Conservation (phyloP, 2,329 filamentous ascomycete genomes). For the Exophiala dermatitidis region DNA sequence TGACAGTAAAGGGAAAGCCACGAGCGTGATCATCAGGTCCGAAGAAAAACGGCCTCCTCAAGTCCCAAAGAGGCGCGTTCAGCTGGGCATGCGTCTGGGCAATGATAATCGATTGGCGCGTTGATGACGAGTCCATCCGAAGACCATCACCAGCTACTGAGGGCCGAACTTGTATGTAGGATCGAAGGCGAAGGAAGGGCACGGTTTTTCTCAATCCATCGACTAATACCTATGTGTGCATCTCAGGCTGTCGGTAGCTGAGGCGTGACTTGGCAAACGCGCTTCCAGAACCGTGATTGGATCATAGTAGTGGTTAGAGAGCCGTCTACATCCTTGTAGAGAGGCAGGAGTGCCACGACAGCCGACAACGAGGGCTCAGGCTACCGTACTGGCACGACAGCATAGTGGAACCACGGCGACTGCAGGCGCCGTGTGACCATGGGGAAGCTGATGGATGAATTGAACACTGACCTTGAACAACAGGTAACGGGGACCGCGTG, state of each 20-base stretch:
- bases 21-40: conserved; percentile 5
- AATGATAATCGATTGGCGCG: background rate
- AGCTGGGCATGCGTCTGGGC: conserved; percentile 2
- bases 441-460: background rate
- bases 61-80: background rate
- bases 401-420: conserved; percentile 19
- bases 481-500: background rate
- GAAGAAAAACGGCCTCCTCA: conserved; percentile 1
- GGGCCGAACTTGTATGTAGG: background rate
- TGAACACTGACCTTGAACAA: background rate
- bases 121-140: background rate
- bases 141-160: background rate
- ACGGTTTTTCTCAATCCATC: background rate
- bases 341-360: background rate
- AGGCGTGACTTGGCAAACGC: background rate
- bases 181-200: background rate
- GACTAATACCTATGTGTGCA: background rate
- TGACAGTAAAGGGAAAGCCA: background rate
- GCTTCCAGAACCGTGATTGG: background rate
- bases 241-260: background rate
- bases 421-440: conserved; percentile 18
- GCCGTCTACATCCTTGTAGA: background rate
- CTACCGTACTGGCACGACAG: background rate
- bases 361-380: background rate
- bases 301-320: background rate